These are phyloP conservation scores for Apiospora hydei DNA, from an alignment of 2,329 filamentous ascomycete species.

Conservation along the genomic window DNA sequence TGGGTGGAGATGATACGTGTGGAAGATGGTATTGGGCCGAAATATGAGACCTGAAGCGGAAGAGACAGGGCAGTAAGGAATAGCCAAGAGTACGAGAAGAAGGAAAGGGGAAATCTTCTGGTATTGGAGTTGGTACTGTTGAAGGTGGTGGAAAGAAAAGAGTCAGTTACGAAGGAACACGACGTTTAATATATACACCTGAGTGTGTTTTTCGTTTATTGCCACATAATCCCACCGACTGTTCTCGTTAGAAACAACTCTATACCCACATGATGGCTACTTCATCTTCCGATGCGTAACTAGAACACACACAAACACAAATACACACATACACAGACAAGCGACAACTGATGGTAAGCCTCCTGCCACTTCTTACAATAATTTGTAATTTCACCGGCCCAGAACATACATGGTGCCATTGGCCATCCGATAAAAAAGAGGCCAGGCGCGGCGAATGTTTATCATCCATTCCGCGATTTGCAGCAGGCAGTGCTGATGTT, in stretches of 20 bases:
- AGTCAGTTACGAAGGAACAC: background rate
- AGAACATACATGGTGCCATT: background rate
- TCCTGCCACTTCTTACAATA: background rate
- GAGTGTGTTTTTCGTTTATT: background rate
- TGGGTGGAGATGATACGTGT: background rate
- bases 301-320: background rate
- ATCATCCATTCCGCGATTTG: background rate
- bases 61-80: background rate
- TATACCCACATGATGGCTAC: background rate
- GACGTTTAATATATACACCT: background rate
- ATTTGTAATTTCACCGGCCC: background rate
- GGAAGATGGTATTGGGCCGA: background rate
- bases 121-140: constrained; percentile 3
- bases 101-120: background rate
- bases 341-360: background rate
- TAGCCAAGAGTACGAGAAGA: too few relatives aligned
- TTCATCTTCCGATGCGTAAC: background rate
- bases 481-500: background rate
- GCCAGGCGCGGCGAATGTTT: background rate
- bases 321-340: background rate
- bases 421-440: background rate
- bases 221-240: background rate
- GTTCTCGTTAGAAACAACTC: background rate
- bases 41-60: background rate
- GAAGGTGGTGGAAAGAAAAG: background rate